Conservation (phyloP, 1,284 basidiomycete genomes). For the Leccinum griseonigrum region DNA sequence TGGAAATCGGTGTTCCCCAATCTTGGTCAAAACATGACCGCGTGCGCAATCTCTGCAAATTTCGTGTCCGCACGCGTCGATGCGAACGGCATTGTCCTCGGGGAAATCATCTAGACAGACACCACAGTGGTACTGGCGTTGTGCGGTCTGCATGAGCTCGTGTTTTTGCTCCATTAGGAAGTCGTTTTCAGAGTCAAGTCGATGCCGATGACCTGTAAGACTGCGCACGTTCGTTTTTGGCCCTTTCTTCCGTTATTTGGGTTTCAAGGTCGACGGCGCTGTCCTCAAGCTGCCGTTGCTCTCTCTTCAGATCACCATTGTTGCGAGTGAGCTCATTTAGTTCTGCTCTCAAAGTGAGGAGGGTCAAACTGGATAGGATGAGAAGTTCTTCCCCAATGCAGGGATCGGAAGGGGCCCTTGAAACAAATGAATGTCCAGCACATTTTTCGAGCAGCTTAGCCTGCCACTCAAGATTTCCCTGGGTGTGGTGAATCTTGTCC, state of each 20-base stretch:
- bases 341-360: constrained; percentile 43
- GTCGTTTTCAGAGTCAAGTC: constrained; percentile 43
- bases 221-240: constrained; percentile 1
- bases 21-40: constrained; percentile 43
- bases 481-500: constrained; percentile 36
- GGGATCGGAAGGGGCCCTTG: constrained; percentile 17
- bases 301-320: constrained; percentile 28
- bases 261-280: constrained; percentile 31
- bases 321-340: constrained; percentile 36
- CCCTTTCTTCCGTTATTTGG: constrained; percentile 19
- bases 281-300: constrained; percentile 34
- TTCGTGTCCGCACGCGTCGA: constrained; percentile 48
- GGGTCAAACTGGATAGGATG: constrained; percentile 46
- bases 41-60: constrained; percentile 57
- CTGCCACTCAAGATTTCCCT: constrained; percentile 50
- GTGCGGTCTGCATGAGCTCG: constrained; percentile 28
- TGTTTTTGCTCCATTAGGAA: constrained; percentile 37
- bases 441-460: constrained; percentile 54
- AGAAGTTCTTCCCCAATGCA: constrained; percentile 31
- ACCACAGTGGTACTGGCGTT: constrained; percentile 47
- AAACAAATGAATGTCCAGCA: constrained; percentile 50
- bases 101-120: constrained; percentile 54
- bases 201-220: constrained; percentile 1
- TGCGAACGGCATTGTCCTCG: constrained; percentile 44
- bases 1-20: constrained; percentile 54